A percentile compares a stretch with the other conserved stretches of the same genome.
These are phyloP conservation scores for Cornus florida DNA, from an alignment of 148 eudicot species.

Conservation along the genomic window DNA sequence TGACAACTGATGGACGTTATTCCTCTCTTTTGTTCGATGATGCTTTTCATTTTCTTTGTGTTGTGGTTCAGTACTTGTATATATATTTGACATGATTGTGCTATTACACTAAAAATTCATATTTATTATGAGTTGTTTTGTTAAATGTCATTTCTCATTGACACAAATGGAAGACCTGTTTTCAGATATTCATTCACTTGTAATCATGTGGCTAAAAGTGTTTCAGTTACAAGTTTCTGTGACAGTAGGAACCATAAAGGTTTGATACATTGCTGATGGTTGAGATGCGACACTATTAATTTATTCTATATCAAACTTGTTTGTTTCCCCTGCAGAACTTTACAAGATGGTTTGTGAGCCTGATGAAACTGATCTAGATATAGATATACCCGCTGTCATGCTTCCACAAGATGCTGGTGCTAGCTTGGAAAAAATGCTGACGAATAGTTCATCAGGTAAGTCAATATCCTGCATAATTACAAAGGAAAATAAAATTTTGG, in stretches of 20 bases:
- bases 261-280: not conserved
- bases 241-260: not conserved
- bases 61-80: not conserved
- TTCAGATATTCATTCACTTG: not conserved
- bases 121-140: not conserved
- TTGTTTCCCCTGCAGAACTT: conserved; percentile 50
- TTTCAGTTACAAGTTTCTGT: not conserved
- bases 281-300: not conserved
- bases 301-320: not conserved
- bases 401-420: conserved; percentile 79
- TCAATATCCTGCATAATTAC: not conserved
- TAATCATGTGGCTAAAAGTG: not conserved
- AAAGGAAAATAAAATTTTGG: not conserved
- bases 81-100: not conserved
- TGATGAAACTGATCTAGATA: conserved; percentile 77
- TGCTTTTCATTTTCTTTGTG: not conserved
- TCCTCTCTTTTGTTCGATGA: not conserved
- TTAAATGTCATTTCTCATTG: not conserved
- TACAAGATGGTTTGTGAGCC: conserved; percentile 92
- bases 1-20: not conserved
- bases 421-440: conserved; percentile 58
- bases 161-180: not conserved
- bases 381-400: conserved; percentile 78
- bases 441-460: conserved; percentile 58
- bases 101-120: not conserved